Percentiles rank a stretch among this genome's conserved stretches.
These are phyloP conservation scores for Cephaloascus albidus DNA, from an alignment of 805 yeast species.

Conservation along the genomic window DNA sequence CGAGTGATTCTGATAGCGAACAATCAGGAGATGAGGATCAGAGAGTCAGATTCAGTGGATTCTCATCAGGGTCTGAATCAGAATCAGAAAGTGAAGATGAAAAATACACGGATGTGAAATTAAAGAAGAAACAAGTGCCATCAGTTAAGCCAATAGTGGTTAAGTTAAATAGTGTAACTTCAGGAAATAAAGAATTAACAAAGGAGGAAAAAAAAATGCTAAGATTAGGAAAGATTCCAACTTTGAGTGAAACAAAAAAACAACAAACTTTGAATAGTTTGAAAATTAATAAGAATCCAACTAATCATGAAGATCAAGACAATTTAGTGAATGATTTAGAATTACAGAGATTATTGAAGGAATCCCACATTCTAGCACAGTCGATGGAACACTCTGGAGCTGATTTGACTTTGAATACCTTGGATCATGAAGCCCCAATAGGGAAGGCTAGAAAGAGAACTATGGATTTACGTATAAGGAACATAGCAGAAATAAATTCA, in stretches of 20 bases:
- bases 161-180: constrained; percentile 27
- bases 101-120: constrained; percentile 12
- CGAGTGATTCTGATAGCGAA: not conserved
- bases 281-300: constrained; percentile 11
- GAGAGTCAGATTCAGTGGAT: constrained; percentile 4
- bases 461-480: constrained; percentile 45
- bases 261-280: constrained; percentile 22
- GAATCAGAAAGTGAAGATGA: constrained; percentile 8
- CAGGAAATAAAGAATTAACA: constrained; percentile 14
- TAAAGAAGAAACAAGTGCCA: constrained; percentile 9
- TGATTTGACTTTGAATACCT: constrained; percentile 51
- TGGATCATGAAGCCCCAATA: constrained; percentile 51
- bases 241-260: constrained; percentile 21
- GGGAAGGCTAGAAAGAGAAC: constrained; percentile 67
- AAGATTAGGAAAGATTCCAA: constrained; percentile 54
- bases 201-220: constrained; percentile 43
- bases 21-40: constrained; percentile 1
- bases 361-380: constrained; percentile 55
- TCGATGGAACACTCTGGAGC: constrained; percentile 50
- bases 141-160: constrained; percentile 33
- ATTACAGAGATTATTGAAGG: constrained; percentile 57
- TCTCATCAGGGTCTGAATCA: constrained; percentile 3
- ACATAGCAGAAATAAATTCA: constrained; percentile 31
- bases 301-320: constrained; percentile 25
- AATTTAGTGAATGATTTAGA: constrained; percentile 65